A percentile compares a stretch with the other conserved stretches of the same genome.
Evolutionary conservation across 306 rosid species (phyloP).

Genomic region (Alnus glutinosa): DNA sequence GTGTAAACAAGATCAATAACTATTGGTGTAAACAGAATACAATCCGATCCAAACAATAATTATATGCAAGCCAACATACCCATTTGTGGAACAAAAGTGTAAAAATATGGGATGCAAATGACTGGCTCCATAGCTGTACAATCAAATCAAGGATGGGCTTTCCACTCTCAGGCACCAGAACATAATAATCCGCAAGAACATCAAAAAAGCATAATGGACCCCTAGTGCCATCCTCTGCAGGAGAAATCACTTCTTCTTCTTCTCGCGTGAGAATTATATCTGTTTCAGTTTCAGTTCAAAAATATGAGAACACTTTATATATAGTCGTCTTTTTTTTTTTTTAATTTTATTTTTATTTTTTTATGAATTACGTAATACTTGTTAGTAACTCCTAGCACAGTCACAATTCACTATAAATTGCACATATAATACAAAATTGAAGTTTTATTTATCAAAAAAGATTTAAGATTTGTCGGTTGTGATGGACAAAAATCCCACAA

Average conservation of each 20-base stretch:
- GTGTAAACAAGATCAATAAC: constrained; percentile 5
- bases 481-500: neutral
- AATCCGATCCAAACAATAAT: neutral
- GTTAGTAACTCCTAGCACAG: constrained; percentile 12
- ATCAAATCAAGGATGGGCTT: constrained; percentile 84
- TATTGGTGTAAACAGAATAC: neutral
- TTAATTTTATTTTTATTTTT: no score
- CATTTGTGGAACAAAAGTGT: constrained; percentile 94
- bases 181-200: constrained; percentile 93
- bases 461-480: constrained; percentile 10
- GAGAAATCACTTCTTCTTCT: constrained; percentile 74
- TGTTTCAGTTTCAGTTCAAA: constrained; percentile 36
- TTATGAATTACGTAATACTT: neutral
- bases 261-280: constrained; percentile 75
- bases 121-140: constrained; percentile 98
- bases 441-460: neutral
- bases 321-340: no score
- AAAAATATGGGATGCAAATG: constrained; percentile 91
- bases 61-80: constrained; percentile 52
- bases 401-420: neutral
- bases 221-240: constrained; percentile 44
- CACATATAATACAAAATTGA: constrained; percentile 4
- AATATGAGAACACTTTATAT: constrained; percentile 20
- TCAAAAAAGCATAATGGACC: constrained; percentile 77
- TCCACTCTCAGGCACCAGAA: constrained; percentile 65